These are phyloP conservation scores for Aureobasidium sp. DNA, from an alignment of 2,329 filamentous ascomycete genomes.

Conservation along the genomic window DNA sequence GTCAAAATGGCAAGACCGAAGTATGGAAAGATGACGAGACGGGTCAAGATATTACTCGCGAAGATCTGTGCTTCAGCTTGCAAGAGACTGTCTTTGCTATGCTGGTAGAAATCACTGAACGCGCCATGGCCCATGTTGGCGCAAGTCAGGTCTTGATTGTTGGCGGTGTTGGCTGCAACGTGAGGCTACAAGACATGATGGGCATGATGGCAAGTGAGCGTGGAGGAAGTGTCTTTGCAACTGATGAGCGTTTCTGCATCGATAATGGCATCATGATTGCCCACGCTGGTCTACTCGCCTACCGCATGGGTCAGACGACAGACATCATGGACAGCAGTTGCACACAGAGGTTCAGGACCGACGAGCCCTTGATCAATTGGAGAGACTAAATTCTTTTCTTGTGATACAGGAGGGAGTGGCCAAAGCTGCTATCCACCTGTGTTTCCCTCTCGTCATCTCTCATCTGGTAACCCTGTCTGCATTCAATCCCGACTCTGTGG, in stretches of 20 bases:
- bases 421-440: not conserved
- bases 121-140: conserved; percentile 96
- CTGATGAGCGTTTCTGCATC: conserved; percentile 95
- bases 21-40: conserved; percentile 35
- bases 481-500: not conserved
- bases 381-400: conserved; percentile 29
- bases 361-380: conserved; percentile 44
- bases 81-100: conserved; percentile 96
- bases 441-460: not conserved
- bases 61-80: conserved; percentile 84
- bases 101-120: conserved; percentile 96
- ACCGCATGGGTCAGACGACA: conserved; percentile 70
- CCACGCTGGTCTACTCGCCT: conserved; percentile 83
- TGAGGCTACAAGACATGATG: conserved; percentile 97
- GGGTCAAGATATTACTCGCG: conserved; percentile 59
- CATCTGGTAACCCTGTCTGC: not conserved
- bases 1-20: conserved; percentile 19
- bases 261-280: conserved; percentile 99
- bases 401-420: not conserved
- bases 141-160: conserved; percentile 87
- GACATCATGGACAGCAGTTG: conserved; percentile 70
- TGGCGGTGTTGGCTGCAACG: conserved; percentile 91
- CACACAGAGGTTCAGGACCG: conserved; percentile 44
- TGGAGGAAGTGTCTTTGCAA: conserved; percentile 85
- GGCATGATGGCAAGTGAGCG: conserved; percentile 83